Conservation (phyloP, 192 early-diverging fungal genomes). For the Hyaloraphidium curvatum region DNA sequence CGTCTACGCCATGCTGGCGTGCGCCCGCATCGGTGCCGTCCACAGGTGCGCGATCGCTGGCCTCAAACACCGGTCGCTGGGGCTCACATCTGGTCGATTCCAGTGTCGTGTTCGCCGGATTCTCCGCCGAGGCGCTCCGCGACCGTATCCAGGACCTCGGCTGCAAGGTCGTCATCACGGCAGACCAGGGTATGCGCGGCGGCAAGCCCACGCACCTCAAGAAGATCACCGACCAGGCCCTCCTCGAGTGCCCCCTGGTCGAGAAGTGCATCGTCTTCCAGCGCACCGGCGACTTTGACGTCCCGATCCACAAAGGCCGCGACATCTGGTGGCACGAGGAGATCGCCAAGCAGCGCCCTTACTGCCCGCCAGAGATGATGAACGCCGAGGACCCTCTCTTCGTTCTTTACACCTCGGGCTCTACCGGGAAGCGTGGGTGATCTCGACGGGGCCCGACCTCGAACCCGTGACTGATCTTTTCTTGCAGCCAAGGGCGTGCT, state of each 20-base stretch:
- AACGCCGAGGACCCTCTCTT: conserved; percentile 85
- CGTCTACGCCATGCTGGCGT: conserved; percentile 78
- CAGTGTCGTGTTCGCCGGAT: conserved; percentile 90
- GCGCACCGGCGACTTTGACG: conserved; percentile 56
- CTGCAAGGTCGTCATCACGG: conserved; percentile 67
- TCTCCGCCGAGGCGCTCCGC: conserved; percentile 77
- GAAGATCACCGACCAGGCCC: conserved; percentile 80
- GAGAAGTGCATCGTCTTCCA: conserved; percentile 71
- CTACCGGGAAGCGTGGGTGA: neutral
- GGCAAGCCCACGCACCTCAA: conserved; percentile 77
- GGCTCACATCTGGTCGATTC: neutral
- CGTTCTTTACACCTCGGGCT: conserved; percentile 81
- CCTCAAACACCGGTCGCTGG: neutral
- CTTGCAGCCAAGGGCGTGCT: conserved; percentile 85
- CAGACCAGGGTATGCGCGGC: conserved; percentile 86
- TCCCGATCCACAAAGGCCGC: conserved; percentile 51
- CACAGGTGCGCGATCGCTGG: conserved; percentile 28
- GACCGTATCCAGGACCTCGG: conserved; percentile 75
- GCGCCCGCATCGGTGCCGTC: conserved; percentile 75
- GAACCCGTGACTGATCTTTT: too few species aligned
- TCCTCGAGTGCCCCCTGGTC: conserved; percentile 56
- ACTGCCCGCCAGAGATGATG: conserved; percentile 70
- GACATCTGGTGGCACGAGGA: conserved; percentile 97
- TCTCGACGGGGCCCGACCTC: conserved; percentile 16
- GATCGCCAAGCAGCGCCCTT: conserved; percentile 56